These are phyloP conservation scores for Elongisporangium anandrum DNA, from an alignment of 352 stramenopile genomes.

Conservation along the genomic window DNA sequence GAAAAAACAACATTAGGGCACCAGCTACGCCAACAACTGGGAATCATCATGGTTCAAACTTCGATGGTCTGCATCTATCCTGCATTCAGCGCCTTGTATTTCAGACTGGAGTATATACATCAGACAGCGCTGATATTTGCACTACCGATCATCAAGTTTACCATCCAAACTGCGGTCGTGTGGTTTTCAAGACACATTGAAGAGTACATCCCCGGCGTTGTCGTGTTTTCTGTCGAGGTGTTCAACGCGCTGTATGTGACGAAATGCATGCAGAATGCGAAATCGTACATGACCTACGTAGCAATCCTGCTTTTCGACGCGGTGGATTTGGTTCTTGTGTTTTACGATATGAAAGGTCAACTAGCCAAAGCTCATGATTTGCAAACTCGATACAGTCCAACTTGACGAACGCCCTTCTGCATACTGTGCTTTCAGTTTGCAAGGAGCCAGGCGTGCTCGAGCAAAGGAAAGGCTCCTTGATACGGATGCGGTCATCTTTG, in stretches of 20 bases:
- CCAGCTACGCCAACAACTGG: slow-evolving; percentile 1
- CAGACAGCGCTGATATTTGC: slow-evolving; percentile 9
- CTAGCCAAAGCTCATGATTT: background rate
- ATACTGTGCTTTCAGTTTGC: background rate
- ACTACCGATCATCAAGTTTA: slow-evolving; percentile 16
- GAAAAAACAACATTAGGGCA: background rate
- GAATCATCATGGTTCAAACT: slow-evolving; percentile 7
- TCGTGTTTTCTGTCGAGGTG: slow-evolving; percentile 21
- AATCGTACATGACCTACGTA: slow-evolving; percentile 13
- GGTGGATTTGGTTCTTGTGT: background rate
- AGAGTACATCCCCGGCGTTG: slow-evolving; percentile 13
- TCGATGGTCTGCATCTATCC: slow-evolving; percentile 14
- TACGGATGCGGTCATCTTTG: background rate
- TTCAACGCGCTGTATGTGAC: slow-evolving; percentile 27
- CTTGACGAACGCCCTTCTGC: background rate
- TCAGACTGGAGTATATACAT: background rate
- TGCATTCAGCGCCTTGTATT: slow-evolving; percentile 10
- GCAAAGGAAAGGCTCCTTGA: background rate
- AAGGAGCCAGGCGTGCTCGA: background rate
- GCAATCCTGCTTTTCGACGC: slow-evolving; percentile 8
- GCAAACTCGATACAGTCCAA: background rate
- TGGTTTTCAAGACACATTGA: slow-evolving; percentile 9
- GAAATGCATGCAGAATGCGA: slow-evolving; percentile 26
- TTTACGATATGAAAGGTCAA: background rate
- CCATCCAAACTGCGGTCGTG: slow-evolving; percentile 15